These are phyloP conservation scores for Epichloe festucae DNA, from an alignment of 2,329 filamentous ascomycete genomes.

Conservation along the genomic window DNA sequence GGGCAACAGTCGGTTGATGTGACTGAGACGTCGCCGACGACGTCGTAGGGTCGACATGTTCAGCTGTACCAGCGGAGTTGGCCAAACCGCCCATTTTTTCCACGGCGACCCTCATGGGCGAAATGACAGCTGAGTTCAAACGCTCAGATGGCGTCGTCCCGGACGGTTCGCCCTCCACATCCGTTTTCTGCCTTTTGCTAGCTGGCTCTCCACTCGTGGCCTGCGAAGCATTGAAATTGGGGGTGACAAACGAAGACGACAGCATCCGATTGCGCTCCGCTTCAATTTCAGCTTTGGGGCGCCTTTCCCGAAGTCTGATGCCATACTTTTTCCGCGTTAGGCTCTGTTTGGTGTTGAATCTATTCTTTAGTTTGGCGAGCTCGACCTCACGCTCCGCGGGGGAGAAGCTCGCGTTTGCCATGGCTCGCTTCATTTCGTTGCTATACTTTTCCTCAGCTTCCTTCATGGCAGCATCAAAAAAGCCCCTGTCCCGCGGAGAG, in stretches of 20 bases:
- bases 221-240: background rate
- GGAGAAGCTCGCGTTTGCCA: constrained; percentile 16
- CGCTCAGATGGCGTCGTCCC: background rate
- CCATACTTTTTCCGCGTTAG: constrained; percentile 45
- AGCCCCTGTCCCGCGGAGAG: constrained; percentile 12
- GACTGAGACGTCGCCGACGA: constrained; percentile 11
- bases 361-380: constrained; percentile 34
- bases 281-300: constrained; percentile 33
- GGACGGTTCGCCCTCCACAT: constrained; percentile 3
- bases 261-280: constrained; percentile 27
- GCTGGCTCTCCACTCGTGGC: constrained; percentile 1
- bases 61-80: constrained; percentile 23
- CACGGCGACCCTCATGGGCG: constrained; percentile 15
- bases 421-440: constrained; percentile 29
- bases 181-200: constrained; percentile 14
- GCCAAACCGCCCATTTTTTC: constrained; percentile 23
- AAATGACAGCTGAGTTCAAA: background rate
- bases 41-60: constrained; percentile 23
- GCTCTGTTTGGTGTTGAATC: constrained; percentile 42
- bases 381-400: constrained; percentile 20
- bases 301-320: constrained; percentile 37
- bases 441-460: constrained; percentile 23
- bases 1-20: background rate
- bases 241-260: background rate
- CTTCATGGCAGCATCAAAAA: constrained; percentile 18